Evolutionary conservation across 352 stramenopile species (phyloP), one percentile per base, ranked within the genome.

Genomic region (Phytopythium montanum): DNA sequence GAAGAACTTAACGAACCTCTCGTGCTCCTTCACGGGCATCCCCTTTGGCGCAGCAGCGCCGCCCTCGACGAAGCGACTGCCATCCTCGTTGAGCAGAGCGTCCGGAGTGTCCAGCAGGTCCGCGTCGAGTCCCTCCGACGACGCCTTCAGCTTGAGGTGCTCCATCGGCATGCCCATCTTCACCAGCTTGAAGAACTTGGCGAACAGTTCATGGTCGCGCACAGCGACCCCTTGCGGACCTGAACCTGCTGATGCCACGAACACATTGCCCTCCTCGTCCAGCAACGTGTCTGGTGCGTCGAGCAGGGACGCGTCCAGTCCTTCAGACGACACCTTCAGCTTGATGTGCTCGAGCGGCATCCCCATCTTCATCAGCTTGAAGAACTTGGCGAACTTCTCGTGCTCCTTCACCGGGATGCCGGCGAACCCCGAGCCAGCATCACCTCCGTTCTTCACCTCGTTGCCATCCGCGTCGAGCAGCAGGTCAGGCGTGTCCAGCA

Each of bases 171-270:
- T 92, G 7, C 85, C 85, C 80, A 96, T 92, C 46, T 90, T 91
- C 26, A 95, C 39, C 68, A 99, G 87, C 67, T 98, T 98, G 64
- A 98, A 98, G 64, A 97, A 98, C 67, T 98, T 98, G 28, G 61
- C 68, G 45, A 96, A 98, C 57, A 89, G 87, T 42, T 75, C 42
- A 14, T 50, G 42, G 21, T 50, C 23, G 42, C 42, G 42, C 14
- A 87, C 78, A 29, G 70, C 59, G 42, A 85, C 78, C 23, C 74
- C 76, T 5, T 50, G 21, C 5, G 42, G 42, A 29, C 42, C 42
- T 12, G 42, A 29, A 0, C 9, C n/a, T 53, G 62, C 57, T 14
- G 29, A 54, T 45, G 63, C 25, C 29, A 81, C 67, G 19, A 81
- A 78, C 16, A 66, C 31, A 14, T 83, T 81, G 8, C 76, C 78